These are phyloP conservation scores for Neonectria punicea DNA, from an alignment of 2,329 filamentous ascomycete genomes.

Conservation along the genomic window DNA sequence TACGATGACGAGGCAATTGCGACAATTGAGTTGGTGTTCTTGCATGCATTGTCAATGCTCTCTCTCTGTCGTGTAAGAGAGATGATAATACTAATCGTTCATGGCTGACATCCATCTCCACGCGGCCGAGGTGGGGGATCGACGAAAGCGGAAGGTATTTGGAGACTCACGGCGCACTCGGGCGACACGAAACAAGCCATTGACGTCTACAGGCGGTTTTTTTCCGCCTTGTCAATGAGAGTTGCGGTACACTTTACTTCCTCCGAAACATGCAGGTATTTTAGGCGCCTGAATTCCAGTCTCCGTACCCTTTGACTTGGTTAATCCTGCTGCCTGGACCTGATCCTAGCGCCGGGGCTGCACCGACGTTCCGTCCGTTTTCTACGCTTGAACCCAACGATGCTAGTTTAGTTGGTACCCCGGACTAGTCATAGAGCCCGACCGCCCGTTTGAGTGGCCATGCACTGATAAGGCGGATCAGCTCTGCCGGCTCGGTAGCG, in stretches of 20 bases:
- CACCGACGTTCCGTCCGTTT: too few relatives aligned
- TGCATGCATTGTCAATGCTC: neutral
- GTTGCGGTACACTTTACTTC: too few relatives aligned
- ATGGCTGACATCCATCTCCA: neutral
- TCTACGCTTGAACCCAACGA: neutral
- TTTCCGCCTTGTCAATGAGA: neutral
- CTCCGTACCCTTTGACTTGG: neutral
- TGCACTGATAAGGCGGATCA: too few relatives aligned
- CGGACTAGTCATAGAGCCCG: too few relatives aligned
- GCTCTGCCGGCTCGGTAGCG: too few relatives aligned
- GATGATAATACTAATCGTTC: neutral
- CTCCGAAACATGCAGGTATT: neutral
- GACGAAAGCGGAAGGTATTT: neutral
- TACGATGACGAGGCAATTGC: neutral
- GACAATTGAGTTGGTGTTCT: neutral
- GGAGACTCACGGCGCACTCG: neutral
- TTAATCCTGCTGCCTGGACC: neutral
- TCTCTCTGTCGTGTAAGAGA: neutral
- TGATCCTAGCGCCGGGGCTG: neutral
- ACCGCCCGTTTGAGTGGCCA: too few relatives aligned
- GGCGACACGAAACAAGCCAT: neutral
- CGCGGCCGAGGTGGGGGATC: neutral
- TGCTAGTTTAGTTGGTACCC: neutral
- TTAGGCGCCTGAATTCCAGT: neutral
- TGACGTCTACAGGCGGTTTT: neutral